Base-by-base conservation (phyloP, 2,329 filamentous ascomycete genomes). In the Erysiphe pulchra region DNA sequence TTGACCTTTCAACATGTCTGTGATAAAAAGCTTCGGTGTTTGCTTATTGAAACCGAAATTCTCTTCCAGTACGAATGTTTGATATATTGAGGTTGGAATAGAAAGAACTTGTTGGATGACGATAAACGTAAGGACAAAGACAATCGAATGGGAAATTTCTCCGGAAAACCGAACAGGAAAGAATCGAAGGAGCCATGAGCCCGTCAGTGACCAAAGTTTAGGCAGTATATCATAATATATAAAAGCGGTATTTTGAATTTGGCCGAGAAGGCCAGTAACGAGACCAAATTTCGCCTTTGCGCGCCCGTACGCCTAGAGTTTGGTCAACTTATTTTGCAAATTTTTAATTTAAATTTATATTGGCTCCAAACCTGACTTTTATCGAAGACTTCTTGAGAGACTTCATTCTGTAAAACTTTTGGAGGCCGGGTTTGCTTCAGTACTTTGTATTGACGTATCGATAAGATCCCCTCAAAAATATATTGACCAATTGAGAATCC, bases 21-120 rank as follows among this genome's bases (percentile, higher is more conserved):
- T 81, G 45, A 94, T 59, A 69, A 87, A 98, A 30, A 95, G 69
- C 61, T 76, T 77, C 46, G 84, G 66, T 0, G 90, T 95, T 69
- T 93, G 85, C 67, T 98, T 98, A 65, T 98, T 98, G 73, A 98
- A 98, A 44, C 90, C 90, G 56, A 92, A 98, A 59, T 84, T 81
- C 64, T 94, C 86, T 63, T 98, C 90, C 47, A 98, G 69, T 42
- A 95, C 82, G 58, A 98, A 98, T 12, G 84, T 90, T 64, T 86
- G 77, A 68, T 95, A 98, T 61, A 94, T 76, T 46, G 76, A 80
- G 49, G 77, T 72, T 2, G 90, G 90, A 45, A 95, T 65, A 47
- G 77, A 80, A 51, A 93, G 64, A 46, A 81, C 52, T 56, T 87
- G 83, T 54, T 85, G 80, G 55, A 92, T 71, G 56, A 92, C 62